phyloP scores from a whole-genome alignment of 2,329 filamentous ascomycete species.

The Alternaria sp. region DNA sequence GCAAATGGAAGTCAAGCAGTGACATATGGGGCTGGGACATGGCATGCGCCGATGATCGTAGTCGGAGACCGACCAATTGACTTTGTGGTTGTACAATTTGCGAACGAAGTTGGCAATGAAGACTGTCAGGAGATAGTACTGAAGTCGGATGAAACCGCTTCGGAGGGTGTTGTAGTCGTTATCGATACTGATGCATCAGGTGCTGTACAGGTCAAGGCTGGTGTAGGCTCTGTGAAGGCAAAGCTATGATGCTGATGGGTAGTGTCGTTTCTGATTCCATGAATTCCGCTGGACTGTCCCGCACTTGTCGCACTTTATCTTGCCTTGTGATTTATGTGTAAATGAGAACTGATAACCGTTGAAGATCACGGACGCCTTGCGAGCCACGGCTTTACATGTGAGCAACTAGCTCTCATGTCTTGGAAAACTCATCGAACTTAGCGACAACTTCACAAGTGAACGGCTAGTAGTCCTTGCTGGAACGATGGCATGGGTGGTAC shows the following conservation, averaged over 20 bases:
- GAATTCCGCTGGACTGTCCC: not conserved
- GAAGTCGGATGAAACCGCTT: conserved; percentile 40
- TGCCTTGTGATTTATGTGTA: not conserved
- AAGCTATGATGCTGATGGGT: conserved; percentile 29
- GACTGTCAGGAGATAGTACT: conserved; percentile 83
- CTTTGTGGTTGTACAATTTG: conserved; percentile 85
- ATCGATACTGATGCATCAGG: conserved; percentile 46
- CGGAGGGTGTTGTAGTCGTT: conserved; percentile 47
- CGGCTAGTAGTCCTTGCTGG: not conserved
- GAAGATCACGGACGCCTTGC: not conserved
- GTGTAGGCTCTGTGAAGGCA: conserved; percentile 43
- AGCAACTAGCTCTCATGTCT: not conserved
- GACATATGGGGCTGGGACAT: conserved; percentile 90
- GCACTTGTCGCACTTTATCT: not conserved
- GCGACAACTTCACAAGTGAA: not conserved
- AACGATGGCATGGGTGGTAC: not conserved
- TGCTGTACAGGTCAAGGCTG: conserved; percentile 48
- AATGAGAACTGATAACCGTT: not conserved
- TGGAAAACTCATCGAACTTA: not conserved
- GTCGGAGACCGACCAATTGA: conserved; percentile 76
- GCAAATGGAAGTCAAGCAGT: conserved; percentile 82
- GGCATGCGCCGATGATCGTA: conserved; percentile 96
- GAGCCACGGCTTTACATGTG: not conserved
- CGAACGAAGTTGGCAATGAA: conserved; percentile 81
- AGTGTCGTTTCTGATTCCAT: not conserved